Evolutionary conservation across 345 rosid genomes (phyloP), one percentile per base, ranked within the genome.

Genomic region (Eucalyptus curtisii): DNA sequence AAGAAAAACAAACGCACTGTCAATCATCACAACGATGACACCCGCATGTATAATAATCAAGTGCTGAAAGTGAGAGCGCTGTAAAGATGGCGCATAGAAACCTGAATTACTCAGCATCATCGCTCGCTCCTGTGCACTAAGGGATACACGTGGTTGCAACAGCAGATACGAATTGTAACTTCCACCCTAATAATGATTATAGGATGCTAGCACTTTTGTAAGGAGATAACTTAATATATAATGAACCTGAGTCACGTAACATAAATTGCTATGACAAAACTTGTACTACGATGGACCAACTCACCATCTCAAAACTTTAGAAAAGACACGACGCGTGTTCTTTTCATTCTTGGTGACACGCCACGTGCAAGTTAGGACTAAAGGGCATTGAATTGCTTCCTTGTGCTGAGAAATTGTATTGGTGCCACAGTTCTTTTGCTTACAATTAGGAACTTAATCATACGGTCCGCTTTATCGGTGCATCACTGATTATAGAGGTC

Each of bases 251-350:
- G 22, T 16, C 10, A 16, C 22, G 5, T n/a, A 7, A 31, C 6
- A 8, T 9, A 19, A 68, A 31, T 31, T 68, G 6, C 42, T 68
- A 68, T 3, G 42, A 31, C 3, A 8, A 31, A 68, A 3, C 22
- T 7, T 7, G 11, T 6, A 6, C 3, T n/a, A 8, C 7, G 7
- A 9, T 16, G 2, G 42, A 68, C 22, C 3, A 5, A 16, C 10
- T 68, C 80, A 31, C 42, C 42, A 31, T 66, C 79, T 33, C 22
- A 66, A 1, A 68, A 31, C 22, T 2, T 7, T 31, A 17, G 5
- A 68, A 19, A 31, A 1, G 80, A 31, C 5, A 9, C 6, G 12
- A 16, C 2, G 2, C 4, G 5, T 68, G 17, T 68, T 68, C 24
- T 16, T 15, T 16, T 31, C 6, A 5, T 31, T 68, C 31, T 68